A percentile compares a stretch with the other conserved stretches of the same genome.
Conservation (phyloP, 257 asterid genomes). For the Ocimum tenuiflorum region DNA sequence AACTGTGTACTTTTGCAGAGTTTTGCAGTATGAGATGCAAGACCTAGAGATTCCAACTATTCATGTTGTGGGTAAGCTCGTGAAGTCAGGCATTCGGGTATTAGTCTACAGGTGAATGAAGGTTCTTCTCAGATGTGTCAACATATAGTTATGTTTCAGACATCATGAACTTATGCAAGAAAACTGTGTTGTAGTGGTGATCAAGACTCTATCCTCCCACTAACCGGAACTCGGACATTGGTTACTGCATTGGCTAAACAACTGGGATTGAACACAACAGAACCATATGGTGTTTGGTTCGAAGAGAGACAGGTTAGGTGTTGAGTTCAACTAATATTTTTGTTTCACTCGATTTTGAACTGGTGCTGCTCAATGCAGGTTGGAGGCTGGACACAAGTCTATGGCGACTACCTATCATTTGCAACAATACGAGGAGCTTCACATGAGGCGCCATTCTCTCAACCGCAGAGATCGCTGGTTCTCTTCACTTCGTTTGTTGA, state of each 20-base stretch:
- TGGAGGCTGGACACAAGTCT: conserved; percentile 70
- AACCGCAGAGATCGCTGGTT: conserved; percentile 66
- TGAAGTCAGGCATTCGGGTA: conserved; percentile 35
- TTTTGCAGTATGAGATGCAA: conserved; percentile 35
- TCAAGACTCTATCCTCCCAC: conserved; percentile 80
- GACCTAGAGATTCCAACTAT: conserved; percentile 43
- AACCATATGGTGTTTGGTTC: conserved; percentile 59
- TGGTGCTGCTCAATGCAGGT: too few species aligned
- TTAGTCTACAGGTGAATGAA: conserved; percentile 46
- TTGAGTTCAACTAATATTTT: too few species aligned
- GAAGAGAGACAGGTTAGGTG: conserved; percentile 34
- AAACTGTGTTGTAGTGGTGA: conserved; percentile 50
- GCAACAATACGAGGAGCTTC: conserved; percentile 87
- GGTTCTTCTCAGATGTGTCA: background rate
- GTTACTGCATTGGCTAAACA: conserved; percentile 52
- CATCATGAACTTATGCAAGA: conserved; percentile 1
- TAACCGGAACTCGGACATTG: conserved; percentile 49
- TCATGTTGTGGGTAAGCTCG: conserved; percentile 31
- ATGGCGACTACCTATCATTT: conserved; percentile 51
- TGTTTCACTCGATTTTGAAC: too few species aligned
- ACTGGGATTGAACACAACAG: conserved; percentile 42
- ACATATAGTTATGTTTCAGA: background rate
- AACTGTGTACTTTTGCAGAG: too few species aligned
- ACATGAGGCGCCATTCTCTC: conserved; percentile 79
- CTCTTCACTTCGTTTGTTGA: conserved; percentile 51